A percentile compares a stretch with the other conserved stretches of the same genome.
Evolutionary conservation across 2,329 filamentous ascomycete species (phyloP).

Genomic region (Cladosporium cucumerinum): DNA sequence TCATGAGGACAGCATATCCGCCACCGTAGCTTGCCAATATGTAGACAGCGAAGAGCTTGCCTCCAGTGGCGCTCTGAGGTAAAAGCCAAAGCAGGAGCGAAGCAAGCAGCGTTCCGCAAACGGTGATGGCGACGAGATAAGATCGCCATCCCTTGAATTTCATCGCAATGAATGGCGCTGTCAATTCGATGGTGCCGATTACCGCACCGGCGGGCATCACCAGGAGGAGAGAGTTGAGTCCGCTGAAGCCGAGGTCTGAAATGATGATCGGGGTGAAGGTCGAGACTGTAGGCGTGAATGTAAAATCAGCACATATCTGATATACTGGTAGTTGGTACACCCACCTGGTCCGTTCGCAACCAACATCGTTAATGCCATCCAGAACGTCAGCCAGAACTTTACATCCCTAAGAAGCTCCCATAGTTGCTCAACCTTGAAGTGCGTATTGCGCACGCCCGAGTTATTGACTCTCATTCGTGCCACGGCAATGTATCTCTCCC

Average conservation of each 20-base stretch:
- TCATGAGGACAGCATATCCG: constrained; percentile 52
- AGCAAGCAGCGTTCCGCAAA: constrained; percentile 43
- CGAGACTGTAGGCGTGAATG: constrained; percentile 30
- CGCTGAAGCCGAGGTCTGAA: constrained; percentile 44
- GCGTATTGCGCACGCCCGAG: constrained; percentile 39
- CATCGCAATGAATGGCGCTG: constrained; percentile 42
- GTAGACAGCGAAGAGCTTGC: constrained; percentile 48
- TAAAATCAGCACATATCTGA: neutral
- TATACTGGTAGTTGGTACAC: neutral
- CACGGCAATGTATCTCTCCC: constrained; percentile 29
- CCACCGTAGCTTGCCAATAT: constrained; percentile 48
- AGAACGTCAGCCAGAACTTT: constrained; percentile 43
- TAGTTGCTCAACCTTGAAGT: constrained; percentile 46
- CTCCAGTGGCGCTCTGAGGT: constrained; percentile 42
- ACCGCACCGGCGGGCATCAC: constrained; percentile 41
- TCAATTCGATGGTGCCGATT: constrained; percentile 39
- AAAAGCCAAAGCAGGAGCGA: constrained; percentile 45
- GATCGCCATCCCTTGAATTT: constrained; percentile 35
- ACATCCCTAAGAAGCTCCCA: constrained; percentile 34
- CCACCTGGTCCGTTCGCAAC: constrained; percentile 41
- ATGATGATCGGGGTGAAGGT: constrained; percentile 48
- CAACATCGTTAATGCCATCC: constrained; percentile 41
- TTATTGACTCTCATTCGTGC: constrained; percentile 31
- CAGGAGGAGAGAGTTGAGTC: constrained; percentile 44
- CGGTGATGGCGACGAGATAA: constrained; percentile 41